Conservation (phyloP, 306 rosid genomes). For the Astragalus membranaceus region DNA sequence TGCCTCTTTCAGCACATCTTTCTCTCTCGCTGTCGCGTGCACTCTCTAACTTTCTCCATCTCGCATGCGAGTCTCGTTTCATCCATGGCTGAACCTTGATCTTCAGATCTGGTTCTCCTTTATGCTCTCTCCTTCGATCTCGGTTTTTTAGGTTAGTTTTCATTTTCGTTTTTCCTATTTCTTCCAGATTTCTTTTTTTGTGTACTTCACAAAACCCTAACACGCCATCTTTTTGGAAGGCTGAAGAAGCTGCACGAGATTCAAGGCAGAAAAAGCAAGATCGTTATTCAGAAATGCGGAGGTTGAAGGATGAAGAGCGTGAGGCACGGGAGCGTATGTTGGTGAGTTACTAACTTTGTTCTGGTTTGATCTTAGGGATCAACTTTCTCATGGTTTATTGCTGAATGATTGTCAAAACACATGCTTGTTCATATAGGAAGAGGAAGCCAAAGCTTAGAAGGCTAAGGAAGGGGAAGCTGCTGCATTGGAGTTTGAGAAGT, state of each 20-base stretch:
- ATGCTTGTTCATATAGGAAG: slow-evolving; percentile 57
- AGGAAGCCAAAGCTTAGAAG: slow-evolving; percentile 80
- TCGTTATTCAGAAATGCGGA: slow-evolving; percentile 68
- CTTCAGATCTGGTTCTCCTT: no score
- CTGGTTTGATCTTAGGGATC: background rate
- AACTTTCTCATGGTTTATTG: slow-evolving; percentile 6
- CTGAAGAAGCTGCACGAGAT: slow-evolving; percentile 78
- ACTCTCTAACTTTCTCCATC: no score
- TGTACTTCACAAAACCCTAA: no score
- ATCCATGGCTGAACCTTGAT: no score
- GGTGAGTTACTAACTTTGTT: slow-evolving; percentile 39
- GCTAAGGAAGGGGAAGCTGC: slow-evolving; percentile 97
- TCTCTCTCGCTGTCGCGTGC: no score
- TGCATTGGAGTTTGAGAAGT: slow-evolving; percentile 89
- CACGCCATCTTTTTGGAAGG: slow-evolving; percentile 46
- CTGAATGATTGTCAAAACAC: slow-evolving; percentile 18
- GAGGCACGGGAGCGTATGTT: slow-evolving; percentile 68
- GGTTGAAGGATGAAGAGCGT: slow-evolving; percentile 92
- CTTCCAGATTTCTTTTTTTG: no score
- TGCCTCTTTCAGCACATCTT: no score
- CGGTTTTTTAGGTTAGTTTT: no score
- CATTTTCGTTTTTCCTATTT: no score
- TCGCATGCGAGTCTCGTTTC: no score
- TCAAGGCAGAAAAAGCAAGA: slow-evolving; percentile 77
- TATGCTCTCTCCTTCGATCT: no score